phyloP scores from a whole-genome alignment of 2,329 filamentous ascomycete species.

The Sporothrix dimorphospora region DNA sequence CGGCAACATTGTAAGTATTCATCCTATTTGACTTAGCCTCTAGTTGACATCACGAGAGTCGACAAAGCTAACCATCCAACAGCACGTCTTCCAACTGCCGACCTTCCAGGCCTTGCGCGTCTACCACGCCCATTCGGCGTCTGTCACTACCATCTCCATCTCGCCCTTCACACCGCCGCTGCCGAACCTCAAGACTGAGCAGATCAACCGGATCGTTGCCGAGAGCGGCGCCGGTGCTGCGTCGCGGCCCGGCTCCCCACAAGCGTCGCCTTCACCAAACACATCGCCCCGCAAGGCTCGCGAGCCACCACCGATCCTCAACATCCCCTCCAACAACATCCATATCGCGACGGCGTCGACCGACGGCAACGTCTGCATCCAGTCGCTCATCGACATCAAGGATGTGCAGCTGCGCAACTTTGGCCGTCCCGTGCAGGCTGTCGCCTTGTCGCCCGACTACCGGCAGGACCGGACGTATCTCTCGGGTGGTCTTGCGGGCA shows the following conservation, averaged over 20 bases:
- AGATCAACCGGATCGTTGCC: slow-evolving; percentile 42
- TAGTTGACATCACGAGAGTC: no score
- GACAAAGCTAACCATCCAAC: slow-evolving; percentile 15
- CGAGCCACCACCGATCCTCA: slow-evolving; percentile 63
- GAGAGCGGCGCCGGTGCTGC: slow-evolving; percentile 40
- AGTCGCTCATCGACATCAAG: slow-evolving; percentile 82
- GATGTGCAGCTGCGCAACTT: slow-evolving; percentile 94
- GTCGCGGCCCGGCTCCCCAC: slow-evolving; percentile 42
- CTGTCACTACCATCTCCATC: slow-evolving; percentile 85
- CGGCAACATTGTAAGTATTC: slow-evolving; percentile 78
- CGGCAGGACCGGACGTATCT: slow-evolving; percentile 86
- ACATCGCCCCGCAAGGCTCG: slow-evolving; percentile 55
- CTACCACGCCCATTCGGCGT: slow-evolving; percentile 92
- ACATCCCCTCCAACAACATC: slow-evolving; percentile 84
- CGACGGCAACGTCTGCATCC: slow-evolving; percentile 92
- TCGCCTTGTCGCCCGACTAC: slow-evolving; percentile 93
- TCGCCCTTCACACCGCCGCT: slow-evolving; percentile 75
- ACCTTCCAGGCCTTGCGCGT: slow-evolving; percentile 78
- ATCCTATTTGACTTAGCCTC: no score
- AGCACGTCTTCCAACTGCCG: slow-evolving; percentile 87
- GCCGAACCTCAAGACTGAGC: slow-evolving; percentile 48
- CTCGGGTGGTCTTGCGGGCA: slow-evolving; percentile 86
- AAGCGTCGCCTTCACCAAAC: slow-evolving; percentile 56
- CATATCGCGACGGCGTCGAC: slow-evolving; percentile 92
- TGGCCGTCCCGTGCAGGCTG: slow-evolving; percentile 85